These are phyloP conservation scores for Colletotrichum trifolii DNA, from an alignment of 2,329 filamentous ascomycete genomes.

Conservation along the genomic window DNA sequence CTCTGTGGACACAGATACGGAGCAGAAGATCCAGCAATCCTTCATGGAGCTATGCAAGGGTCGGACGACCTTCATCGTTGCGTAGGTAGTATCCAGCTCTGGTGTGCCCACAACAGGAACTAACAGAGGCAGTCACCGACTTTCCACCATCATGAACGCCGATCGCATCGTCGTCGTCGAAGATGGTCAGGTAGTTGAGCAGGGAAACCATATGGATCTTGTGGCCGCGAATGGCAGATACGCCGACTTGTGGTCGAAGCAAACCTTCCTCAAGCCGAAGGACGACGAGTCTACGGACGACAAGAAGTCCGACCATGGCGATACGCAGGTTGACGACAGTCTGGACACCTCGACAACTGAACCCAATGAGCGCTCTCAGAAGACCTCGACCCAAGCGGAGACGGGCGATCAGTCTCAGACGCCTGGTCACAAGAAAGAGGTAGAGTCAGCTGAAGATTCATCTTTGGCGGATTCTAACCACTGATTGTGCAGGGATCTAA, in stretches of 20 bases:
- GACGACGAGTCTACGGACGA: conserved; percentile 41
- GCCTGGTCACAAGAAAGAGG: conserved; percentile 58
- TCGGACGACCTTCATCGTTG: conserved; percentile 75
- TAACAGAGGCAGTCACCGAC: conserved; percentile 63
- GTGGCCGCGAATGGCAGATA: conserved; percentile 70
- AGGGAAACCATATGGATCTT: conserved; percentile 70
- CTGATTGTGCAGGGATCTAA: conserved; percentile 58
- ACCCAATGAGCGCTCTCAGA: conserved; percentile 34
- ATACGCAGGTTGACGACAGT: conserved; percentile 45
- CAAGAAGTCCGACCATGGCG: conserved; percentile 45
- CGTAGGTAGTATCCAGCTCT: conserved; percentile 54
- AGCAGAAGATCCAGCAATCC: conserved; percentile 73
- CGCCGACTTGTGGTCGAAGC: conserved; percentile 72
- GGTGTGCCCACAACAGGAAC: not conserved
- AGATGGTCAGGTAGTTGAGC: conserved; percentile 71
- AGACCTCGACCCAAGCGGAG: conserved; percentile 39
- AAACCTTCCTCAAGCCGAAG: conserved; percentile 65
- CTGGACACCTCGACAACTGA: conserved; percentile 41
- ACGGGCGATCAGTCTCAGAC: conserved; percentile 43
- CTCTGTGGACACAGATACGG: conserved; percentile 77
- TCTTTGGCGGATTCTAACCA: conserved; percentile 53
- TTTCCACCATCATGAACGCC: conserved; percentile 78
- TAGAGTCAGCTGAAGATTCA: conserved; percentile 50
- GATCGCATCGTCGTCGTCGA: conserved; percentile 75
- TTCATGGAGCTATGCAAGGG: conserved; percentile 67